A percentile compares a stretch with the other conserved stretches of the same genome.
These are phyloP conservation scores for Tuber indicum DNA, from an alignment of 495 filamentous ascomycete species.

Conservation along the genomic window DNA sequence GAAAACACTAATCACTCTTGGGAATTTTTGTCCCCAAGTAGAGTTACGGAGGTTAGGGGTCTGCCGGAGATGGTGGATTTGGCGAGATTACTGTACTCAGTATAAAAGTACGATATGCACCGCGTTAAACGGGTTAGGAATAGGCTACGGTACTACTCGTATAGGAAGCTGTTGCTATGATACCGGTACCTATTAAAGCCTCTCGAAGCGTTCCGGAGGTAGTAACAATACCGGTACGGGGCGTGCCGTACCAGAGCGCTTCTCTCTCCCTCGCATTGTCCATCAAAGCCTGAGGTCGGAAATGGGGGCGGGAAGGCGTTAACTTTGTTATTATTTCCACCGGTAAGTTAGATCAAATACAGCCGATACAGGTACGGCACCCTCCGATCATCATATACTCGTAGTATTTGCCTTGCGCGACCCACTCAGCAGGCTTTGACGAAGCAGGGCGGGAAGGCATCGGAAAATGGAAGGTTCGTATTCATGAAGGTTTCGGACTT, in stretches of 20 bases:
- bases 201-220: not conserved
- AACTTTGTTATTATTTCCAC: not conserved
- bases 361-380: not conserved
- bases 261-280: not conserved
- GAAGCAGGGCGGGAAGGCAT: not conserved
- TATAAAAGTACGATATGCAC: too few species aligned
- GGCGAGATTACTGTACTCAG: too few species aligned
- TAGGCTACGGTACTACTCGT: too few species aligned
- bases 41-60: too few species aligned
- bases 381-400: not conserved
- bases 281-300: not conserved
- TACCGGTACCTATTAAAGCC: not conserved
- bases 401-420: not conserved
- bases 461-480: not conserved
- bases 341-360: not conserved
- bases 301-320: not conserved
- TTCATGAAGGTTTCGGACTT: not conserved
- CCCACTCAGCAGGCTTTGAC: not conserved
- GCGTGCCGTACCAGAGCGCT: too few species aligned
- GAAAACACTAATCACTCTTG: too few species aligned
- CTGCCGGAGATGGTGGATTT: too few species aligned
- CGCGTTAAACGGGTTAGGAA: not conserved
- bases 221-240: too few species aligned
- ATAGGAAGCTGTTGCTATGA: not conserved
- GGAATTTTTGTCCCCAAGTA: too few species aligned